A percentile compares a stretch with the other conserved stretches of the same genome.
These are phyloP conservation scores for Malus hybrid DNA, from an alignment of 331 rosid species.

Conservation along the genomic window DNA sequence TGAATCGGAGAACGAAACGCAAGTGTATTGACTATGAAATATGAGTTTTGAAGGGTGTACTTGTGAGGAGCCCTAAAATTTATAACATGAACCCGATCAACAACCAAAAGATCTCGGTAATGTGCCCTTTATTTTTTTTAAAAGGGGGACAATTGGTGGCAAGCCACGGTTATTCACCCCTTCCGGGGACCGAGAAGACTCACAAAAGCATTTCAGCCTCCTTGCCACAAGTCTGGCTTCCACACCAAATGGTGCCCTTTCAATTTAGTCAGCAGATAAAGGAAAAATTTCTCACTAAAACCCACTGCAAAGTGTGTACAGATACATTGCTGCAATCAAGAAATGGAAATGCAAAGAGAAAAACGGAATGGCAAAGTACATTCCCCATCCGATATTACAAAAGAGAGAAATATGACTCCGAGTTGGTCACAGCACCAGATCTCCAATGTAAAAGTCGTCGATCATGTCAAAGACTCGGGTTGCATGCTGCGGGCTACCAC, in stretches of 20 bases:
- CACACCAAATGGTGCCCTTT: background rate
- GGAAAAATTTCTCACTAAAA: background rate
- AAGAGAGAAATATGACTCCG: background rate
- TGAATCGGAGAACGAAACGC: too few relatives aligned
- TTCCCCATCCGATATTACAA: background rate
- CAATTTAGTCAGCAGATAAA: background rate
- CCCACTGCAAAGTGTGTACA: background rate
- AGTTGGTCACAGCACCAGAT: conserved; percentile 38
- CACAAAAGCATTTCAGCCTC: too few relatives aligned
- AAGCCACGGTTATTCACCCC: too few relatives aligned
- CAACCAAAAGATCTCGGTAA: background rate
- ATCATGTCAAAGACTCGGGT: conserved; percentile 91
- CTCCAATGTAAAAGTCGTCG: conserved; percentile 73
- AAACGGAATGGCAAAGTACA: conserved; percentile 8
- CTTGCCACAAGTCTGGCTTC: too few relatives aligned
- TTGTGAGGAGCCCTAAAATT: too few relatives aligned
- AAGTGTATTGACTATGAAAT: too few relatives aligned
- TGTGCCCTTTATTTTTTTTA: background rate
- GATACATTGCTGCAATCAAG: conserved; percentile 1
- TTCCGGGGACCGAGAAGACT: too few relatives aligned
- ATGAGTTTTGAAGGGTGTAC: too few relatives aligned
- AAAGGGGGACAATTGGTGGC: too few relatives aligned
- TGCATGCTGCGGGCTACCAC: conserved; percentile 86
- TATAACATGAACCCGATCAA: background rate
- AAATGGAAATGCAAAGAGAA: background rate